phyloP scores from a whole-genome alignment of 2,329 filamentous ascomycete genomes.

The Verticillium dahliae region DNA sequence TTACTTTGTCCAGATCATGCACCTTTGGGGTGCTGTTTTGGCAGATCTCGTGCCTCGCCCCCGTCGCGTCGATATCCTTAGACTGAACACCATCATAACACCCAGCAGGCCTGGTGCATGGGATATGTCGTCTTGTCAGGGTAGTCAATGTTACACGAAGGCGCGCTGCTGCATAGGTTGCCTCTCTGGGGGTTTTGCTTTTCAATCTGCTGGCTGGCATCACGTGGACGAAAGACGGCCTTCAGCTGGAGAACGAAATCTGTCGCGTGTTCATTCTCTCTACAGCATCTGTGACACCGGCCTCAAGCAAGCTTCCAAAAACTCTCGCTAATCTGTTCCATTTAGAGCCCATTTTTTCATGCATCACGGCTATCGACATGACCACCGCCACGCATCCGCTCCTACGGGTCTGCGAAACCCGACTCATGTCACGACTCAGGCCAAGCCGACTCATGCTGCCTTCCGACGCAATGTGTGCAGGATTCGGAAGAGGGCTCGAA shows the following conservation, averaged over 20 bases:
- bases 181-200: no score
- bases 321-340: conserved; percentile 12
- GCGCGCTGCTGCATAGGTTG: no score
- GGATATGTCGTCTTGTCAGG: background rate
- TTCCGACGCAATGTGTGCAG: background rate
- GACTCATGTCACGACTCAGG: background rate
- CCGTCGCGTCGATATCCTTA: background rate
- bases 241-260: background rate
- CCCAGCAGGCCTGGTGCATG: background rate
- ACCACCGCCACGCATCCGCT: conserved; percentile 3
- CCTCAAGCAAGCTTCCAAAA: background rate
- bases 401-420: background rate
- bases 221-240: background rate
- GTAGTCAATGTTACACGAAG: background rate
- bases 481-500: background rate
- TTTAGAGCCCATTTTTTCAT: conserved; percentile 4
- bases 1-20: conserved; percentile 10
- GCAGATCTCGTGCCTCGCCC: conserved; percentile 6
- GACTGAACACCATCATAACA: background rate
- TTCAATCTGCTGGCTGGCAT: no score
- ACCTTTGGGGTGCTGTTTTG: conserved; percentile 1
- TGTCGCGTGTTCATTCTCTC: background rate
- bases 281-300: background rate
- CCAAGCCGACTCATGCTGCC: background rate
- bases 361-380: conserved; percentile 6